A percentile compares a stretch with the other conserved stretches of the same genome.
phyloP scores from a whole-genome alignment of 2,329 filamentous ascomycete genomes.

The Xylaria hypoxylon region DNA sequence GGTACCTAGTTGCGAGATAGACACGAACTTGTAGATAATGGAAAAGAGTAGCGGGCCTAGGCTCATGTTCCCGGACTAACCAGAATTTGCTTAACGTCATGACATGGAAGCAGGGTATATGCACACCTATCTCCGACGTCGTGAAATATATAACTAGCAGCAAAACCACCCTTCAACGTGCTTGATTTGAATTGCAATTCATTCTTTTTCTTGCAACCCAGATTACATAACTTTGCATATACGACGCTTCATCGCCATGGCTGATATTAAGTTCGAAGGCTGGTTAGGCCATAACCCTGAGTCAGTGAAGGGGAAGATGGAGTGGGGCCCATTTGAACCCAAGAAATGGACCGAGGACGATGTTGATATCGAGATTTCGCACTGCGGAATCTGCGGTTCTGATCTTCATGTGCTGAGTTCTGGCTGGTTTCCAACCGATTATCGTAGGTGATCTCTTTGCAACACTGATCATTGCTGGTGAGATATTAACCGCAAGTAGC shows the following conservation, averaged over 20 bases:
- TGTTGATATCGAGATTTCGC: constrained; percentile 72
- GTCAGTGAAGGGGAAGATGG: constrained; percentile 63
- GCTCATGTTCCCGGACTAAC: neutral
- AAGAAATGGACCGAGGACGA: constrained; percentile 75
- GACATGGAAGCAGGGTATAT: constrained; percentile 20
- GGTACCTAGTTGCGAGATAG: neutral
- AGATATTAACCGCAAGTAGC: constrained; percentile 48
- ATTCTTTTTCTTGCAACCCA: neutral
- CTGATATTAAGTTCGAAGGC: constrained; percentile 59
- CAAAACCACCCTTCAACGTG: constrained; percentile 2
- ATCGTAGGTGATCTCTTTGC: constrained; percentile 50
- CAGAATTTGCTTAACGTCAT: constrained; percentile 25
- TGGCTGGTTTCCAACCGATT: constrained; percentile 60
- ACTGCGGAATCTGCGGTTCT: constrained; percentile 74
- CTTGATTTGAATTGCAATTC: neutral
- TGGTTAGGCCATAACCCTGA: constrained; percentile 60
- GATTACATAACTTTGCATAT: neutral
- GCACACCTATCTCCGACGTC: constrained; percentile 16
- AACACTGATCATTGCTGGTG: neutral
- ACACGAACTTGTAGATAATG: neutral
- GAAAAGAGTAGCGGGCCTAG: constrained; percentile 12
- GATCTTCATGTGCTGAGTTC: constrained; percentile 70
- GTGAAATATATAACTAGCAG: constrained; percentile 21
- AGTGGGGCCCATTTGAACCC: constrained; percentile 67
- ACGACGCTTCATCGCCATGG: constrained; percentile 27